Conservation (phyloP, 1,284 basidiomycete genomes). For the Ganoderma sp. region DNA sequence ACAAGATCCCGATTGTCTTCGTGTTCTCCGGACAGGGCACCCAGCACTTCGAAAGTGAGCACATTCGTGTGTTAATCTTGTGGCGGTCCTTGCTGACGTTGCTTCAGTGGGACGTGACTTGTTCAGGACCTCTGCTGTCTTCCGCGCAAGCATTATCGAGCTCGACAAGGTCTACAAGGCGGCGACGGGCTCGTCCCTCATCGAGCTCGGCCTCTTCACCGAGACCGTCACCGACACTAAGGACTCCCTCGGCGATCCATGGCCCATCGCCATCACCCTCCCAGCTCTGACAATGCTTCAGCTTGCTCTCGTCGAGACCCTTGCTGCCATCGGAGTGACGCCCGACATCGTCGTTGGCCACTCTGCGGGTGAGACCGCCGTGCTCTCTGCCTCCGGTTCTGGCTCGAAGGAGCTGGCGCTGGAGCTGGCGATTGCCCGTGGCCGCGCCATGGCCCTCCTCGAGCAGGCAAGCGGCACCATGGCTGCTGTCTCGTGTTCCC, state of each 20-base stretch:
- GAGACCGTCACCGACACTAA: conserved; percentile 9
- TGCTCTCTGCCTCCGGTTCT: conserved; percentile 51
- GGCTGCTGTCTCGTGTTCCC: conserved; percentile 48
- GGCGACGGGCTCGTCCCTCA: conserved; percentile 42
- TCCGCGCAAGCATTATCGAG: conserved; percentile 43
- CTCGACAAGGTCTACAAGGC: conserved; percentile 42
- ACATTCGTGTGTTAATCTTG: background rate
- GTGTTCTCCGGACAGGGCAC: conserved; percentile 51
- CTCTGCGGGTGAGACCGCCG: conserved; percentile 50
- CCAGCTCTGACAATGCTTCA: conserved; percentile 50
- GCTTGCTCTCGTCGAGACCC: conserved; percentile 50
- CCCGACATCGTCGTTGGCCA: conserved; percentile 49
- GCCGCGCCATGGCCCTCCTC: conserved; percentile 41
- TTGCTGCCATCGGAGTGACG: conserved; percentile 42
- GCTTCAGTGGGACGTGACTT: conserved; percentile 48
- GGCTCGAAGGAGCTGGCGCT: conserved; percentile 47
- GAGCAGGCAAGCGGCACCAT: conserved; percentile 46
- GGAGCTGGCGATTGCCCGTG: conserved; percentile 48
- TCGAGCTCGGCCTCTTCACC: conserved; percentile 43
- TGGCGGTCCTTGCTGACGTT: background rate
- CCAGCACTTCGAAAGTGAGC: conserved; percentile 45
- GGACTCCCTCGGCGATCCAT: conserved; percentile 39
- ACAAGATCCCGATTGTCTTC: conserved; percentile 42
- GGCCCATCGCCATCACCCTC: conserved; percentile 43
- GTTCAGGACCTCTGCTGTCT: conserved; percentile 41